Evolutionary conservation across 2,329 filamentous ascomycete genomes (phyloP).

Genomic region (Curvularia spicifera): DNA sequence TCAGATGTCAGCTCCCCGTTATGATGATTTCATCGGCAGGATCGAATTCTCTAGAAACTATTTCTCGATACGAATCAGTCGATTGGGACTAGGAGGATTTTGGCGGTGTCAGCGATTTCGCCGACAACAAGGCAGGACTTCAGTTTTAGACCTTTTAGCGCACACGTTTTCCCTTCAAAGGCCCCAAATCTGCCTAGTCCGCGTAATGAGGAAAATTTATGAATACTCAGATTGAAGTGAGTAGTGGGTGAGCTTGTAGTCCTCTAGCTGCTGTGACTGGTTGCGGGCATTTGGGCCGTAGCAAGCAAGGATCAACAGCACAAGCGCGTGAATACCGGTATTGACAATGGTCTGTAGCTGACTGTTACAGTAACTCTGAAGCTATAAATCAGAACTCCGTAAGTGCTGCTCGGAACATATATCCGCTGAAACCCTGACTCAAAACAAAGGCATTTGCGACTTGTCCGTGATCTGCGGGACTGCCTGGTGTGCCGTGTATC

Average conservation of each 20-base stretch:
- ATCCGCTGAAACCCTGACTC: not conserved
- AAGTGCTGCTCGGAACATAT: not conserved
- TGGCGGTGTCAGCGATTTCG: slow-evolving; percentile 9
- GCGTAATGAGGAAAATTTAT: slow-evolving; percentile 2
- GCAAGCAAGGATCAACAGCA: slow-evolving; percentile 8
- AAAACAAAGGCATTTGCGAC: slow-evolving; percentile 9
- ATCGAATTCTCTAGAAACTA: not conserved
- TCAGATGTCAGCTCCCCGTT: not conserved
- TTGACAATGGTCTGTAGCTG: slow-evolving; percentile 4
- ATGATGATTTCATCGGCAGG: not conserved
- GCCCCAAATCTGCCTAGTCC: not conserved
- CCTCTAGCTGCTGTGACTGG: slow-evolving; percentile 9
- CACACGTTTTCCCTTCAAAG: not conserved
- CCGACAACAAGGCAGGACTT: not conserved
- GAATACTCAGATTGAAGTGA: slow-evolving; percentile 2
- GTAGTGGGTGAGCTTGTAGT: slow-evolving; percentile 3
- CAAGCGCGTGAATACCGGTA: slow-evolving; percentile 10
- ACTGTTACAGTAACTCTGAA: slow-evolving; percentile 2
- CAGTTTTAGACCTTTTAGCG: not conserved
- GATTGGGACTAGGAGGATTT: slow-evolving; percentile 12
- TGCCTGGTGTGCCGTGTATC: slow-evolving; percentile 4
- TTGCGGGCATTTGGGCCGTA: slow-evolving; percentile 13
- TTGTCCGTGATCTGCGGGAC: slow-evolving; percentile 3
- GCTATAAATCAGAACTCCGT: slow-evolving; percentile 5
- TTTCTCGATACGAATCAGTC: slow-evolving; percentile 20